phyloP scores from a whole-genome alignment of 805 yeast species.

The Lipomyces orientalis region DNA sequence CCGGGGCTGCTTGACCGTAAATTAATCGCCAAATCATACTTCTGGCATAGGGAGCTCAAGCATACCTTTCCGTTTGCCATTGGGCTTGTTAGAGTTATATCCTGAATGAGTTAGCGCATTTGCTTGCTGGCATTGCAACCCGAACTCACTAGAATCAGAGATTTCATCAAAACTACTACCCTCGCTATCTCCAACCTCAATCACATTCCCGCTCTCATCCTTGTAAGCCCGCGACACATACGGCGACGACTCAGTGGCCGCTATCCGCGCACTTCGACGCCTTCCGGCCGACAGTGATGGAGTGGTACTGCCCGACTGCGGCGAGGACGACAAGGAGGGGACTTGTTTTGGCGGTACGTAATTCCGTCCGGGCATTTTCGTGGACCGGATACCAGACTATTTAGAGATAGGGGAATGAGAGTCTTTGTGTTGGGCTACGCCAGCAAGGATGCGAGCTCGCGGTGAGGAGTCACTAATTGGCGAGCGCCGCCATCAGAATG shows the following conservation, averaged over 20 bases:
- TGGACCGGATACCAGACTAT: neutral
- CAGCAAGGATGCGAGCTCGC: neutral
- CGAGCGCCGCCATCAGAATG: conserved; percentile 12
- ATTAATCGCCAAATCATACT: neutral
- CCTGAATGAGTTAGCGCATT: neutral
- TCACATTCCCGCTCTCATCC: conserved; percentile 9
- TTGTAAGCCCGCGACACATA: neutral
- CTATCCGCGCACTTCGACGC: conserved; percentile 9
- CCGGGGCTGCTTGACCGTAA: neutral
- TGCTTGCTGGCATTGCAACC: neutral
- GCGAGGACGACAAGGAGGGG: neutral
- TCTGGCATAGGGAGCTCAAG: neutral
- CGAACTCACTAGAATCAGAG: conserved; percentile 13
- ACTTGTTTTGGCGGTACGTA: neutral
- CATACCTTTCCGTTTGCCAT: conserved; percentile 9
- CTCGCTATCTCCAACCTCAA: conserved; percentile 22
- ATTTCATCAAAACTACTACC: conserved; percentile 5
- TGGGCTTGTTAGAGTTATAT: neutral
- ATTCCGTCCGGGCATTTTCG: neutral
- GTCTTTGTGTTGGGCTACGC: neutral
- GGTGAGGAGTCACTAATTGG: neutral
- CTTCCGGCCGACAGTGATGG: conserved; percentile 1
- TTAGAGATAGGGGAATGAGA: neutral
- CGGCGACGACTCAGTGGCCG: neutral
- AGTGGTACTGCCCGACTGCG: conserved; percentile 13